Evolutionary conservation across 2,329 filamentous ascomycete genomes (phyloP).

Genomic region (Calonectria pauciramosa): DNA sequence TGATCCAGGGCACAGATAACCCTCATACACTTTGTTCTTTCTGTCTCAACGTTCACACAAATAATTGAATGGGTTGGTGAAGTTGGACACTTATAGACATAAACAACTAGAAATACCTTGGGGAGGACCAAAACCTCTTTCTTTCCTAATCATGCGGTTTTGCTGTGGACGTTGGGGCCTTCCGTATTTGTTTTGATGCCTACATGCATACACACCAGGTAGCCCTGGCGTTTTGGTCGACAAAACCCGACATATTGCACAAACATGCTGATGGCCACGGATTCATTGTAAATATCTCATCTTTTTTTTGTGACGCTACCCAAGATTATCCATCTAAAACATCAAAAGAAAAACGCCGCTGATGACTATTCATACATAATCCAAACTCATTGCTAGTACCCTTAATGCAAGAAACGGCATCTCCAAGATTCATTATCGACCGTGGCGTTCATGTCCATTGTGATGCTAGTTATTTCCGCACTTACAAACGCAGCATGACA

Average conservation of each 20-base stretch:
- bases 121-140: background rate
- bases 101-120: background rate
- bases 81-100: background rate
- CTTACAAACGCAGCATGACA: slow-evolving; percentile 25
- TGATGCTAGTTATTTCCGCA: background rate
- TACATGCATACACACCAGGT: background rate
- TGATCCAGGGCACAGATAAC: slow-evolving; percentile 4
- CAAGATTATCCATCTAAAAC: background rate
- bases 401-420: slow-evolving; percentile 22
- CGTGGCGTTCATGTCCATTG: slow-evolving; percentile 14
- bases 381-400: background rate
- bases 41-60: background rate
- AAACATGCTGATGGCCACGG: no score
- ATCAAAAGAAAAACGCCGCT: slow-evolving; percentile 12
- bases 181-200: background rate
- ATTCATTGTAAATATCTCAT: background rate
- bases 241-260: background rate
- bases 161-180: no score
- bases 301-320: background rate
- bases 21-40: slow-evolving; percentile 1
- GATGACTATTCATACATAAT: slow-evolving; percentile 6
- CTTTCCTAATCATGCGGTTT: background rate
- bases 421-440: slow-evolving; percentile 11
- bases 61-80: background rate
- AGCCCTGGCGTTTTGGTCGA: no score